Evolutionary conservation across 805 yeast genomes (phyloP), one percentile per base, ranked within the genome.

Genomic region (Ogataea saltuana): DNA sequence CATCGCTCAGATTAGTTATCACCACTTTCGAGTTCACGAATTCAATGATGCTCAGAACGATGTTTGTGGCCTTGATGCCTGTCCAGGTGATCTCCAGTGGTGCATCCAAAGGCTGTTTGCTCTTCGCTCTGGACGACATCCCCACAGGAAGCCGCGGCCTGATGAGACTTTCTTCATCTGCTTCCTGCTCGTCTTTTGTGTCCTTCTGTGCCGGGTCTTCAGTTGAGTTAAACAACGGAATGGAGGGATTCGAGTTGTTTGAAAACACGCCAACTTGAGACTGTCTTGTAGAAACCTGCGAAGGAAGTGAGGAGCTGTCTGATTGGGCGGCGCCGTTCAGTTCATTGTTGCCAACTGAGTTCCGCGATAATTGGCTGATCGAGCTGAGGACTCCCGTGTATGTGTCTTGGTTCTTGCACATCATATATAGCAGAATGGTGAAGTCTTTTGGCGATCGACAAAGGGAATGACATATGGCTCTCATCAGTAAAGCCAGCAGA

Each of bases 101-200:
- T 3, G 76, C 70, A 46, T 74, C 74, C 27, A 63, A 61, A 0
- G 81, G 78, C 23, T 70, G 61, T 48, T 83, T 82, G 12, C 77
- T 75, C 33, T 70, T 72, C 1, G 83, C 80, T 38, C 69, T 75
- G 13, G 57, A 53, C 0, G 86, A 76, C 86, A 82, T 80, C 3
- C 88, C 87, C 1, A 70, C 60, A 4, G 83, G 84, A 10, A 70
- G 72, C 19, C 59, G 67, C 5, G 85, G 80, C 41, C 76, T 60
- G 27, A 67, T 53, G 38, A 78, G 58, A 27, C 39, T 36, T 9
- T 44, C 45, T n/a, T 58, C 68, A 19, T 58, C 54, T 4, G 44
- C 46, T 19, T 12, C 15, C 1, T 37, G 42, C 11, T 45, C 44
- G 13, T 39, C 44, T n/a, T n/a, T n/a, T n/a, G n/a, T n/a, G n/a